Base-by-base conservation (phyloP, 306 rosid species). In the Rosa lucieae region DNA sequence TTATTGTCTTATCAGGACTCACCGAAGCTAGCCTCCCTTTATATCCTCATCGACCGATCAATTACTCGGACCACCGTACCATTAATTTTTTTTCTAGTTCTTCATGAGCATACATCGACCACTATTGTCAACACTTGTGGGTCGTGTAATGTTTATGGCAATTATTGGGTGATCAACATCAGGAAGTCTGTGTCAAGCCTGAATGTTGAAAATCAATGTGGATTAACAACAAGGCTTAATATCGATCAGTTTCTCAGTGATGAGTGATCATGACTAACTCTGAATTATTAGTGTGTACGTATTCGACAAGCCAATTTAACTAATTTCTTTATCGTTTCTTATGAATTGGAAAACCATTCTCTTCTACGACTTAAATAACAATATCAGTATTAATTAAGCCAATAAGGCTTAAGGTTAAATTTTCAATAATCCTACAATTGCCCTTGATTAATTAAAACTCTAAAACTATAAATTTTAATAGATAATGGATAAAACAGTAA, bases 21-120 rank as follows among this genome's bases (percentile, higher is more conserved):
- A 46, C 8, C 48, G 14, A 29, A 14, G 20, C 47, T 8, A 18
- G 71, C 23, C 29, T 18, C 48, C 48, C 61, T 63, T 76, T 63
- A 63, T 63, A 29, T 76, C 67, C 58, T 70, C 80, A 81, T 90
- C 88, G 73, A 84, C 87, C 71, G 71, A 90, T 91, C 94, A 84
- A 39, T 80, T 84, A 75, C 68, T 83, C 87, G 95, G 96, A 86
- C 94, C 92, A 91, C 95, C 37, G 3, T 32, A 32, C 37, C 75
- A 79, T 78, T 79, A 49, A 48, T 9, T 39, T 40, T 18, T 18
- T 8, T 18, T 67, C 71, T 14, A 67, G 71, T 67, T 67, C 71
- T 78, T 81, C 74, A 53, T 39, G 12, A 55, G 55, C 18, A 20
- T 51, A 66, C 59, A 58, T 76, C 73, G 73, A 42, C 82, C 77